phyloP scores from a whole-genome alignment of 1,284 basidiomycete species.

The Apiotrichum akiyoshidainum region DNA sequence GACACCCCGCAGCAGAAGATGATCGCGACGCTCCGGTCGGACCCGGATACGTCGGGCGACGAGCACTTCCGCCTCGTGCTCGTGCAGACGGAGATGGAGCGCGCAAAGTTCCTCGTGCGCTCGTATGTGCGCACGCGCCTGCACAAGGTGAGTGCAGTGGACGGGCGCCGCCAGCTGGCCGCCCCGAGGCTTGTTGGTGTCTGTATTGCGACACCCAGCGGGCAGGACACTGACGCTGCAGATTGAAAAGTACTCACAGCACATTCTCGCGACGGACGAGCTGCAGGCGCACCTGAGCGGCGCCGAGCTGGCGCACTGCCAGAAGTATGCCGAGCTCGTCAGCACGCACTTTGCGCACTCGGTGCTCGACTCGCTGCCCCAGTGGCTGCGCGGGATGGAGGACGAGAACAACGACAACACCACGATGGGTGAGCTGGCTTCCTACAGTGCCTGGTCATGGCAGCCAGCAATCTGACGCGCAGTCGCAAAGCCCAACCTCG shows the following conservation, averaged over 20 bases:
- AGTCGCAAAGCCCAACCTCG: slow-evolving; percentile 74
- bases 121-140: slow-evolving; percentile 81
- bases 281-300: slow-evolving; percentile 70
- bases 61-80: slow-evolving; percentile 87
- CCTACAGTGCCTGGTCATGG: no score
- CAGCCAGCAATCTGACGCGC: slow-evolving; percentile 3
- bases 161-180: slow-evolving; percentile 4
- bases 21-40: slow-evolving; percentile 60
- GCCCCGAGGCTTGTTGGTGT: no score
- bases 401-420: slow-evolving; percentile 62
- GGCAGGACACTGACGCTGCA: slow-evolving; percentile 39
- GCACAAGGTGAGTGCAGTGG: slow-evolving; percentile 64
- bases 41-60: slow-evolving; percentile 77
- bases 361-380: slow-evolving; percentile 74
- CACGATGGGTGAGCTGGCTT: slow-evolving; percentile 65
- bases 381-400: slow-evolving; percentile 67
- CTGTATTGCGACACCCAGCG: no score
- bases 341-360: slow-evolving; percentile 69
- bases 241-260: slow-evolving; percentile 81
- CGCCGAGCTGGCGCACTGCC: slow-evolving; percentile 73
- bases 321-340: slow-evolving; percentile 68
- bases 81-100: slow-evolving; percentile 86
- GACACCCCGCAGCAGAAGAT: slow-evolving; percentile 41
- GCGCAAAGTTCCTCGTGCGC: slow-evolving; percentile 82
- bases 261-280: slow-evolving; percentile 65